These are phyloP conservation scores for Tephrocybe sp. DNA, from an alignment of 768 basidiomycete species.

Conservation along the genomic window DNA sequence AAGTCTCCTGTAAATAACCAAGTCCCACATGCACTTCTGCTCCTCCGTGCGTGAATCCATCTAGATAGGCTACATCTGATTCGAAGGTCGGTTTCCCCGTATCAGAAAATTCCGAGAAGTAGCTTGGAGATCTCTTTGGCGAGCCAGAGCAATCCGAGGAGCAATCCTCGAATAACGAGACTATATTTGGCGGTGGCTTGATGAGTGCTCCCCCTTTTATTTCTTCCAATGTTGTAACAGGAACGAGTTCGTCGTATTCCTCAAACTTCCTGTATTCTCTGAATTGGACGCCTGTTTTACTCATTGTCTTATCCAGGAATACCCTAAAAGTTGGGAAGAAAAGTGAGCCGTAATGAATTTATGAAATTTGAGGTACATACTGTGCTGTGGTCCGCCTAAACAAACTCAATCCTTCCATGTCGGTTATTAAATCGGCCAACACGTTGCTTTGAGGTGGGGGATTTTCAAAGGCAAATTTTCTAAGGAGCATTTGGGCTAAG, in stretches of 20 bases:
- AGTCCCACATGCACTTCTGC: too few species aligned
- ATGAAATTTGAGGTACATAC: not conserved
- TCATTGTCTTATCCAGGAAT: not conserved
- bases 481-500: not conserved
- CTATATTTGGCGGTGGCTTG: not conserved
- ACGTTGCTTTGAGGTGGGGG: not conserved
- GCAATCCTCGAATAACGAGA: not conserved
- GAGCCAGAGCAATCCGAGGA: too few species aligned
- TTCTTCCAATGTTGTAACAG: constrained; percentile 4
- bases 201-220: not conserved
- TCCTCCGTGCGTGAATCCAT: too few species aligned
- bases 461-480: not conserved
- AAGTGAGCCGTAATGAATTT: not conserved
- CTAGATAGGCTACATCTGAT: too few species aligned
- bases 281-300: not conserved
- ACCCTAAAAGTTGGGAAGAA: not conserved
- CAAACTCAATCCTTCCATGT: constrained; percentile 2
- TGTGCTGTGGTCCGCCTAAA: constrained; percentile 8
- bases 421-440: not conserved
- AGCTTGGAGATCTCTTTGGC: too few species aligned
- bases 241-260: not conserved
- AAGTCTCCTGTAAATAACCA: too few species aligned
- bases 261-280: not conserved
- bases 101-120: too few species aligned
- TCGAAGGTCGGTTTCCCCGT: too few species aligned